Base-by-base conservation (phyloP, 2,329 filamentous ascomycete species). In the Arthrocladium fulminans region DNA sequence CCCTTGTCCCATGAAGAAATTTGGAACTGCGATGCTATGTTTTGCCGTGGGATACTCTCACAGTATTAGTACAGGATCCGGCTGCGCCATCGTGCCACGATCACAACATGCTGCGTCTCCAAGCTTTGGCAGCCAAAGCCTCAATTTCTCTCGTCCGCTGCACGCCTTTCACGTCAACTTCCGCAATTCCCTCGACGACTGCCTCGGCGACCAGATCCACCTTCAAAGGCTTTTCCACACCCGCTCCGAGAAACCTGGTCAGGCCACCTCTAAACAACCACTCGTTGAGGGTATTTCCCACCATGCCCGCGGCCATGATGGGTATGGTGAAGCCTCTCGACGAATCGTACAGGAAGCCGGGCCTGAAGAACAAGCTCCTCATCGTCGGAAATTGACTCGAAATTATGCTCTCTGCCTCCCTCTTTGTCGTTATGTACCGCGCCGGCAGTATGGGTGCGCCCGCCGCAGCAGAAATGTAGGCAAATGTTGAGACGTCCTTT, bases 101-200 rank as follows among this genome's bases (percentile, higher is more conserved):
- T 75, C 67, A 96, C 58, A 94, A 67, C 92, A 98, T 97, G 15
- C 77, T 81, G 67, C 84, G 88, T 63, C 92, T 83, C 92, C 92
- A 97, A 2, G 81, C 83, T 63, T 83, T 85, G 51, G 76, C 83
- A 9, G 86, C 88, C 58, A 97, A 67, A 55, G 80, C 77, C 64
- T 95, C 87, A 55, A 98, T 90, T 64, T 86, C 76, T 45, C 80
- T 74, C 2, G 85, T 79, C 61, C 90, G 88, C 1, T 97, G 76
- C 0, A 83, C 80, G 0, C 92, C 92, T 50, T 76, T 81, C 0
- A 87, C 76, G 0, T 69, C 68, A 34, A 84, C 80, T 58, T 95
- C 85, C 43, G 79, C 78, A 51, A 97, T 73, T 17, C 86, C 88
- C 69, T 97, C 88, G 1, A 97, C 84, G 1, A 94, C 83, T 0